Evolutionary conservation across 129 eudicot species (phyloP).

Genomic region (Flaveria linearis): DNA sequence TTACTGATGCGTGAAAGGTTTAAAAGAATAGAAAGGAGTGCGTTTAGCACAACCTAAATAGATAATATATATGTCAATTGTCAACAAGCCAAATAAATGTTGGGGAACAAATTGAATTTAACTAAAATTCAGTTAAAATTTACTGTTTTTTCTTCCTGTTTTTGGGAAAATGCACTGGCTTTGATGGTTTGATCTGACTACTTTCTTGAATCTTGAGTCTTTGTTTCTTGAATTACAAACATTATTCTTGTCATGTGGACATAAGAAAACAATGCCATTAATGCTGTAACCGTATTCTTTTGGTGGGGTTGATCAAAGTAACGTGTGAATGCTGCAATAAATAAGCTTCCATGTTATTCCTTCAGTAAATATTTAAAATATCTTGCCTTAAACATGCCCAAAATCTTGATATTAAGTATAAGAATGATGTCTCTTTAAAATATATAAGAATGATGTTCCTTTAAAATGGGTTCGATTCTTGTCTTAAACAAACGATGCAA

Average conservation of each 20-base stretch:
- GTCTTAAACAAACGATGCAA: no score
- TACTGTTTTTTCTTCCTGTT: constrained; percentile 17
- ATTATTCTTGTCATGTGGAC: constrained; percentile 28
- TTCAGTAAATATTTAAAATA: no score
- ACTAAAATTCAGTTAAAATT: constrained; percentile 22
- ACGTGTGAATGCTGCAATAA: background rate
- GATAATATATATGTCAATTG: constrained; percentile 12
- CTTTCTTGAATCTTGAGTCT: constrained; percentile 29
- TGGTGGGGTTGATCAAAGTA: constrained; percentile 16
- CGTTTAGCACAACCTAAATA: background rate
- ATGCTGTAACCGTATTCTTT: background rate
- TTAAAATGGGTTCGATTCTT: no score
- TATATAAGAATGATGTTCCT: no score
- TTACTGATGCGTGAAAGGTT: no score
- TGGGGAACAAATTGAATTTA: constrained; percentile 32
- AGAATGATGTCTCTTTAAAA: no score
- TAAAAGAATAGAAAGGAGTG: no score
- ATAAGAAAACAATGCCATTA: constrained; percentile 11
- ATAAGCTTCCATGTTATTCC: no score
- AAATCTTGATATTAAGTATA: no score
- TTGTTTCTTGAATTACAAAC: constrained; percentile 29
- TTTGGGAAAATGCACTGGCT: constrained; percentile 43
- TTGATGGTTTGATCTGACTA: constrained; percentile 8
- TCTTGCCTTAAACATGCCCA: no score
- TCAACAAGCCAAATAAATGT: constrained; percentile 30